Percentiles rank a stretch among this genome's conserved stretches.
Evolutionary conservation across 176 grass and related monocot species (phyloP).

Genomic region (Zoysia pacifica): DNA sequence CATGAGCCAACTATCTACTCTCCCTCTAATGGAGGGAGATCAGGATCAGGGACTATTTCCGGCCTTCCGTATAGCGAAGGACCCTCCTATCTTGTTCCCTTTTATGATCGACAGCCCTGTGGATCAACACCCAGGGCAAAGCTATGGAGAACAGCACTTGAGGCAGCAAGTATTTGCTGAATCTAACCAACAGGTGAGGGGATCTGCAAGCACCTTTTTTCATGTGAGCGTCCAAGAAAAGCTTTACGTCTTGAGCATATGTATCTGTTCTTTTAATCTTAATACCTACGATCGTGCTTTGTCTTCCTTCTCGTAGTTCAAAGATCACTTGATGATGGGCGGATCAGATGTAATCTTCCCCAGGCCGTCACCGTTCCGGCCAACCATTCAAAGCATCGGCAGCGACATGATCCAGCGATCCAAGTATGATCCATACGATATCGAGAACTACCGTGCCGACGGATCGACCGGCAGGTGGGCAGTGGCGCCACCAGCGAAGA

Average conservation of each 20-base stretch:
- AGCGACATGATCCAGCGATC: constrained; percentile 55
- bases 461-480: constrained; percentile 52
- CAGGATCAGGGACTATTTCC: constrained; percentile 63
- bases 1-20: constrained; percentile 71
- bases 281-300: not conserved
- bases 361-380: constrained; percentile 8
- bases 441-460: not conserved
- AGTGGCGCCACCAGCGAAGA: constrained; percentile 52
- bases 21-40: constrained; percentile 70
- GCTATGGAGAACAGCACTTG: constrained; percentile 47
- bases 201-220: constrained; percentile 13
- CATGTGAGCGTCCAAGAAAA: not conserved
- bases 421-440: constrained; percentile 42
- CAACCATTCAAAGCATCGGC: constrained; percentile 56
- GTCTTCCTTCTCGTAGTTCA: constrained; percentile 47
- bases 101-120: constrained; percentile 57
- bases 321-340: constrained; percentile 48
- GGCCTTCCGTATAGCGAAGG: constrained; percentile 57
- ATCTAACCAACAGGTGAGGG: constrained; percentile 48
- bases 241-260: not conserved
- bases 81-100: constrained; percentile 57
- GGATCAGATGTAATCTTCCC: constrained; percentile 44
- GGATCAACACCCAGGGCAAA: constrained; percentile 47
- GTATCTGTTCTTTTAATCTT: not conserved
- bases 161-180: constrained; percentile 42